These are phyloP conservation scores for Aechmea fasciata DNA, from an alignment of 176 grass and related monocot species.

Conservation along the genomic window DNA sequence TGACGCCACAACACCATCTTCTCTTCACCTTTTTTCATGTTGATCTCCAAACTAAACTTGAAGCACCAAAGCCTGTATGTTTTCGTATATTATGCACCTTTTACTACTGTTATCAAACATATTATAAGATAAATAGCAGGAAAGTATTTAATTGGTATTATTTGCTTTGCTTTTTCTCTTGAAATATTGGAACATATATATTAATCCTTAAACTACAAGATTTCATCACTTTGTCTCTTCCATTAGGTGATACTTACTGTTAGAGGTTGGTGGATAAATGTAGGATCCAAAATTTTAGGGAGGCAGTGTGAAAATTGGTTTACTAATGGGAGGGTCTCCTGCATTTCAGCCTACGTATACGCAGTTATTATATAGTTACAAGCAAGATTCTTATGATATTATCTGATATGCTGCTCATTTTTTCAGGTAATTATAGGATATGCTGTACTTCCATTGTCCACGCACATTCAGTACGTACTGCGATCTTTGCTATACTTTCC, in stretches of 20 bases:
- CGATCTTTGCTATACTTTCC: background rate
- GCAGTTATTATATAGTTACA: no score
- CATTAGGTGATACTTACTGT: no score
- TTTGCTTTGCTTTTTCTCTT: background rate
- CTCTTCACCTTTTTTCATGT: constrained; percentile 93
- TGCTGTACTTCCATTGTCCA: constrained; percentile 78
- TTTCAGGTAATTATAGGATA: constrained; percentile 82
- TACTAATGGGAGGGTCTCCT: no score
- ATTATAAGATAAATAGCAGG: no score
- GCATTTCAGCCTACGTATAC: no score
- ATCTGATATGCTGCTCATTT: constrained; percentile 26
- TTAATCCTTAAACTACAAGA: no score
- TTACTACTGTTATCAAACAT: no score
- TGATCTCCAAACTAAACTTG: constrained; percentile 94
- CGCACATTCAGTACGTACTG: constrained; percentile 86
- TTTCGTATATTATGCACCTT: background rate
- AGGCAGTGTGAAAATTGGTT: no score
- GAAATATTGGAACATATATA: background rate
- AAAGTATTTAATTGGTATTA: background rate
- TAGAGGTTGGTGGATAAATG: no score
- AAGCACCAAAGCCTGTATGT: constrained; percentile 86
- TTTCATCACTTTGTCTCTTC: background rate
- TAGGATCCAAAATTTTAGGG: no score
- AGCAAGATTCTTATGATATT: background rate
- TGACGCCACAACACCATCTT: constrained; percentile 92